These are phyloP conservation scores for Russula foetens DNA, from an alignment of 768 basidiomycete genomes.

Conservation along the genomic window DNA sequence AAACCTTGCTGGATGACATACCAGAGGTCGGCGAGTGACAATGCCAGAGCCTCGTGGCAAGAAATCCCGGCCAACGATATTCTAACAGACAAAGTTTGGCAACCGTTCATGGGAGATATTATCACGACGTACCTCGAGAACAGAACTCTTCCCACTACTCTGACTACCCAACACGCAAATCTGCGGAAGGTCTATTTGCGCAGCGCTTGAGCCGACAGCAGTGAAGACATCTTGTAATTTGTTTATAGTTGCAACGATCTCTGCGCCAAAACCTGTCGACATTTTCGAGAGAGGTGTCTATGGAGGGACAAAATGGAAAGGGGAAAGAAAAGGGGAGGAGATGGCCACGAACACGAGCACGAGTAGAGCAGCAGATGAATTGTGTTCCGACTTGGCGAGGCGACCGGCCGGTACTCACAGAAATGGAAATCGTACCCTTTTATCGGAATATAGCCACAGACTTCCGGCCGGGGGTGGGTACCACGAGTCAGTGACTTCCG, in stretches of 20 bases:
- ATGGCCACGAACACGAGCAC: background rate
- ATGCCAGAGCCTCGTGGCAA: constrained; percentile 98
- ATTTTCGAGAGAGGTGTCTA: constrained; percentile 22
- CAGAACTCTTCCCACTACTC: constrained; percentile 91
- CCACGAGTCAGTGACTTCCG: too few species aligned
- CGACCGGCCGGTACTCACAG: background rate
- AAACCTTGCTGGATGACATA: constrained; percentile 31
- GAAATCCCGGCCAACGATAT: constrained; percentile 98
- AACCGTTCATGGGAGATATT: background rate
- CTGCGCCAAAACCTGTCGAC: constrained; percentile 63
- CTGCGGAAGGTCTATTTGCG: constrained; percentile 83
- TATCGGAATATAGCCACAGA: background rate
- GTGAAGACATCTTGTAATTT: constrained; percentile 89
- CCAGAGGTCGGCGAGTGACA: constrained; percentile 93
- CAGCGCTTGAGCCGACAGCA: constrained; percentile 68
- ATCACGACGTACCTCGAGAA: constrained; percentile 61
- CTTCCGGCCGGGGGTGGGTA: constrained; percentile 1
- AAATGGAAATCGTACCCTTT: background rate
- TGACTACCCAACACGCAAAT: constrained; percentile 89
- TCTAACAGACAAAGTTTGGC: constrained; percentile 42
- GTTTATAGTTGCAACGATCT: constrained; percentile 77
- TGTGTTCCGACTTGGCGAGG: too few species aligned
- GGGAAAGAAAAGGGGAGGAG: background rate
- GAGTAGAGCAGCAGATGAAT: background rate
- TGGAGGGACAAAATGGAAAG: constrained; percentile 5